Base-by-base conservation (phyloP, 352 stramenopile species). In the Pilasporangium apinafurcum region DNA sequence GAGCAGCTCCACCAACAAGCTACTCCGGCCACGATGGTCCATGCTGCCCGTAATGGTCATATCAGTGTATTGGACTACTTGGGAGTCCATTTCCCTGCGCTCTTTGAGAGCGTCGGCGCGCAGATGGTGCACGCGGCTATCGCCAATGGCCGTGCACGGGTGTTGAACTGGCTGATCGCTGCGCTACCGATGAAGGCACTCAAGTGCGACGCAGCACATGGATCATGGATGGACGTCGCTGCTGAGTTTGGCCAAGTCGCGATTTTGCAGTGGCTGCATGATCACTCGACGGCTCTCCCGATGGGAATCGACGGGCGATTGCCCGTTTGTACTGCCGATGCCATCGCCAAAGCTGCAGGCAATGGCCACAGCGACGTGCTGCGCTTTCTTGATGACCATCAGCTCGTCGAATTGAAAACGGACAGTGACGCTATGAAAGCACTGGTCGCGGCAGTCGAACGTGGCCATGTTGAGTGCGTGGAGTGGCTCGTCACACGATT, bases 171-270 rank as follows among this genome's bases (percentile, higher is more conserved):
- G 68, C 64, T 87, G 22, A 76, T 83, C 52, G 43, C 56, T 2
- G 44, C 66, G 39, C 59, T 86, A 14, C 74, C 68, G 8, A 68
- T 86, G 43, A 78, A 77, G 42, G 58, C 74, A 40, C 66, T 86
- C 39, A 86, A 86, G 52, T 83, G 71, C 29, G 70, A 84, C 26
- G 70, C 76, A 27, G 57, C 48, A 33, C 62, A 66, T 31, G 66
- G 65, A 7, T 84, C 74, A 22, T 86, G 74, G 74, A 80, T 86
- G 68, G 68, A 86, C 36, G 74, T 86, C 40, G 74, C 74, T 18
- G 76, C 68, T 12, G 62, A 84, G 31, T 83, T 76, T 56, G 74
- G 74, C 13, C 74, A 84, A 41, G 63, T 83, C 25, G 50, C 37
- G 25, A 80, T 84, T 21, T 58, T 86, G 16, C 75, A 66, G 51